phyloP scores from a whole-genome alignment of 345 rosid species.

The Brassica napus region DNA sequence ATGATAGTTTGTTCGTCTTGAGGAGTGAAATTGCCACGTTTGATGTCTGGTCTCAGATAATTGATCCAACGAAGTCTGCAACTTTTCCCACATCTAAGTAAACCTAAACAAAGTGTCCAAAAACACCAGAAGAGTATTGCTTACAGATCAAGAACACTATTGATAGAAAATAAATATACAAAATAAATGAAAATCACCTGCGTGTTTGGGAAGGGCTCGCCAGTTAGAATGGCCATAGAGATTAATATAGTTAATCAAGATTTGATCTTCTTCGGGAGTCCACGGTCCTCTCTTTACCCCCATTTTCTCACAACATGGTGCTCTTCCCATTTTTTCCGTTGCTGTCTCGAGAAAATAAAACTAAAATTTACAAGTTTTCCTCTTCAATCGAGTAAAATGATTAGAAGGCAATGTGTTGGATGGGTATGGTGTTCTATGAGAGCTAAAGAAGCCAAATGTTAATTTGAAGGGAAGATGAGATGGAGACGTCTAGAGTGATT shows the following conservation, averaged over 20 bases:
- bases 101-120: conserved; percentile 43
- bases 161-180: background rate
- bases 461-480: conserved; percentile 23
- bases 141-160: background rate
- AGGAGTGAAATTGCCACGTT: conserved; percentile 68
- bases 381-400: conserved; percentile 15
- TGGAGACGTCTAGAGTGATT: conserved; percentile 21
- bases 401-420: conserved; percentile 16
- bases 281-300: conserved; percentile 82
- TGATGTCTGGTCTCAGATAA: conserved; percentile 76
- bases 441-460: conserved; percentile 29
- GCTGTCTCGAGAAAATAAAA: conserved; percentile 24
- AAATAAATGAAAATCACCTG: conserved; percentile 42
- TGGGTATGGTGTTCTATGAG: conserved; percentile 15
- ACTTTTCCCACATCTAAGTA: conserved; percentile 82
- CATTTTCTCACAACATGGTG: conserved; percentile 83
- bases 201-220: conserved; percentile 79
- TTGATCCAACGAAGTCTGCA: conserved; percentile 84
- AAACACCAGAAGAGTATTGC: background rate
- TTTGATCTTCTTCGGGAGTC: conserved; percentile 69
- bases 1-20: conserved; percentile 77
- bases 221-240: conserved; percentile 67
- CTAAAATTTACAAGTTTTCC: background rate
- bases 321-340: conserved; percentile 55
- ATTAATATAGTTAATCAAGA: conserved; percentile 53